A percentile compares a stretch with the other conserved stretches of the same genome.
Conservation (phyloP, 768 basidiomycete species). For the Neoboletus subvelutipes region DNA sequence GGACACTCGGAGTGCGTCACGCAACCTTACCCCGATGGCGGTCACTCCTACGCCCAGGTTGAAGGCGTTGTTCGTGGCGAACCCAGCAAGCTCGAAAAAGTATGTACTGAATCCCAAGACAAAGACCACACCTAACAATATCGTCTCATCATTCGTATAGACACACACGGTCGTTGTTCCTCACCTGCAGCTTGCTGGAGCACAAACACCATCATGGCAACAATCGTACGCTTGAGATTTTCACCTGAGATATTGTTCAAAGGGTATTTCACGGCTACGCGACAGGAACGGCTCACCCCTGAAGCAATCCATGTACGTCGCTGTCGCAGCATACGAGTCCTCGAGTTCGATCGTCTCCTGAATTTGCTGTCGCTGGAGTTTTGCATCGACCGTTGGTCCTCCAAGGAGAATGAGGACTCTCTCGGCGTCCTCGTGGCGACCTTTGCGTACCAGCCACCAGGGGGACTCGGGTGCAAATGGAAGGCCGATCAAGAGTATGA, state of each 20-base stretch:
- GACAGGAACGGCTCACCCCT: slow-evolving; percentile 17
- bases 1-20: not conserved
- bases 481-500: slow-evolving; percentile 31
- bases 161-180: not conserved
- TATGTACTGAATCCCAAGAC: slow-evolving; percentile 32
- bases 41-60: slow-evolving; percentile 31
- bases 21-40: slow-evolving; percentile 24
- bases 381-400: slow-evolving; percentile 25
- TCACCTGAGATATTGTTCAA: slow-evolving; percentile 12
- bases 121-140: slow-evolving; percentile 25
- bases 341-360: slow-evolving; percentile 32
- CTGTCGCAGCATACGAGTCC: slow-evolving; percentile 25
- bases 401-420: slow-evolving; percentile 19
- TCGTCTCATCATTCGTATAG: not conserved
- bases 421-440: slow-evolving; percentile 26
- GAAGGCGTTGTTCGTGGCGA: slow-evolving; percentile 29
- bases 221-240: slow-evolving; percentile 25
- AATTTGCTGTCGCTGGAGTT: slow-evolving; percentile 23
- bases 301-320: slow-evolving; percentile 35
- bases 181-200: slow-evolving; percentile 28
- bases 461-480: slow-evolving; percentile 33
- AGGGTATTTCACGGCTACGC: too few species aligned
- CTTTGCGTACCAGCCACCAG: slow-evolving; percentile 36
- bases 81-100: slow-evolving; percentile 39
- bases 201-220: slow-evolving; percentile 34